Conservation (phyloP, 805 yeast species). For the Ogataea chonburiensis region DNA sequence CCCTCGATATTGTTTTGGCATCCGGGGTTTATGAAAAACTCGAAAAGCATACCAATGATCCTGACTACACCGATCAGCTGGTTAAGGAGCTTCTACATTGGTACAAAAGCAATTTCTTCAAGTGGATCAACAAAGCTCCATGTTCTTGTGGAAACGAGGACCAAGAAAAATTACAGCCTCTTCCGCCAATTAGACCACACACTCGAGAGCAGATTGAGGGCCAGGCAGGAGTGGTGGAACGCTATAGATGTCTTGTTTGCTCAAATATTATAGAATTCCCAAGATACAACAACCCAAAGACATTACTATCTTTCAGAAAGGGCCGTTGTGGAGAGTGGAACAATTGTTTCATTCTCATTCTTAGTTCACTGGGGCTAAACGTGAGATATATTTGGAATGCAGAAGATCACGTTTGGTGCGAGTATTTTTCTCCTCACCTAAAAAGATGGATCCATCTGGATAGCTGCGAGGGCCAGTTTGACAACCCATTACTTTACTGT, state of each 20-base stretch:
- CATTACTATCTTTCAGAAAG: constrained; percentile 54
- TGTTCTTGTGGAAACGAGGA: constrained; percentile 55
- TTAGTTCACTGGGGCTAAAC: constrained; percentile 63
- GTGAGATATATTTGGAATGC: constrained; percentile 80
- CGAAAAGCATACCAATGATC: constrained; percentile 15
- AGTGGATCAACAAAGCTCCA: constrained; percentile 74
- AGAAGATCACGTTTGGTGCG: constrained; percentile 98
- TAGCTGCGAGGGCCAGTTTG: constrained; percentile 82
- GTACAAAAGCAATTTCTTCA: constrained; percentile 78
- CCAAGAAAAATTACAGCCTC: constrained; percentile 37
- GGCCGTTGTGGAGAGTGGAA: constrained; percentile 99
- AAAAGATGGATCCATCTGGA: constrained; percentile 86
- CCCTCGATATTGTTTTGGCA: constrained; percentile 63
- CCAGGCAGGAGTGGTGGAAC: constrained; percentile 58
- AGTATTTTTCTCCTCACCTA: constrained; percentile 62
- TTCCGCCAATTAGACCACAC: constrained; percentile 44
- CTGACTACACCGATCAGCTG: constrained; percentile 53
- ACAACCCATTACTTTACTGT: constrained; percentile 74
- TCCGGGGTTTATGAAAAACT: constrained; percentile 56
- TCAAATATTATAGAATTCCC: constrained; percentile 56
- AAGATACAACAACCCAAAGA: constrained; percentile 67
- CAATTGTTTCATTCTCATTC: constrained; percentile 69
- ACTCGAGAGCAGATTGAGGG: constrained; percentile 45
- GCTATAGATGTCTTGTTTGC: constrained; percentile 61
- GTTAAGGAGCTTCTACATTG: constrained; percentile 59